These are phyloP conservation scores for Xylariaceae sp. DNA, from an alignment of 2,329 filamentous ascomycete species.

Conservation along the genomic window DNA sequence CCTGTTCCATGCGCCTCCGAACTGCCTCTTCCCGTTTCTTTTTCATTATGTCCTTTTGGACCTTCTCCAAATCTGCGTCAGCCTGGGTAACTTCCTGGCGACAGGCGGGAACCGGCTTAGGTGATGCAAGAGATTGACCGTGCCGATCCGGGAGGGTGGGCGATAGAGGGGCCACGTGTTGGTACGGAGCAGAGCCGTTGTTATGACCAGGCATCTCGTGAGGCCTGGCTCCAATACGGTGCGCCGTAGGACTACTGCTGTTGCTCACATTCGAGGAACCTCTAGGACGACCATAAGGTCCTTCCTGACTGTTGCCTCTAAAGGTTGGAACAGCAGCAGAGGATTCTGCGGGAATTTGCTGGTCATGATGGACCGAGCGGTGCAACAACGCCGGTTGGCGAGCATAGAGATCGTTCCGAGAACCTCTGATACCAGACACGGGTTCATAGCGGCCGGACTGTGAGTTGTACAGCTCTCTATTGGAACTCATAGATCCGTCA, in stretches of 20 bases:
- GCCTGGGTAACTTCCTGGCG: conserved; percentile 31
- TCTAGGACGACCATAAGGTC: conserved; percentile 66
- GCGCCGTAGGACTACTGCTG: conserved; percentile 65
- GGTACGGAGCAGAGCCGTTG: conserved; percentile 42
- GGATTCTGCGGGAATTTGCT: conserved; percentile 67
- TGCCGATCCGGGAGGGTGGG: conserved; percentile 2
- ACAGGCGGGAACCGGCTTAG: conserved; percentile 38
- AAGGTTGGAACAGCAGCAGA: conserved; percentile 81
- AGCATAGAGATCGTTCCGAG: conserved; percentile 60
- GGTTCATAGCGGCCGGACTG: conserved; percentile 91
- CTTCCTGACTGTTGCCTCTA: conserved; percentile 60
- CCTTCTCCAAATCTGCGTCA: conserved; percentile 54
- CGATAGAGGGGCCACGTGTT: conserved; percentile 31
- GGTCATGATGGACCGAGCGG: conserved; percentile 58
- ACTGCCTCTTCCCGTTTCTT: conserved; percentile 65
- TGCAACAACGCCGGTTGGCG: conserved; percentile 77
- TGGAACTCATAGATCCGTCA: conserved; percentile 58
- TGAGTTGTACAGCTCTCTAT: conserved; percentile 86
- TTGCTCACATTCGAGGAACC: conserved; percentile 90
- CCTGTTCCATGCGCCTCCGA: conserved; percentile 62
- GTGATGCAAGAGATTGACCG: conserved; percentile 43
- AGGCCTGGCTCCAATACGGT: conserved; percentile 45
- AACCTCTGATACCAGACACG: conserved; percentile 69
- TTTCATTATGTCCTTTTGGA: conserved; percentile 67
- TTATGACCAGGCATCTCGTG: conserved; percentile 35